Conservation (phyloP, 306 rosid species). For the Parietaria judaica region DNA sequence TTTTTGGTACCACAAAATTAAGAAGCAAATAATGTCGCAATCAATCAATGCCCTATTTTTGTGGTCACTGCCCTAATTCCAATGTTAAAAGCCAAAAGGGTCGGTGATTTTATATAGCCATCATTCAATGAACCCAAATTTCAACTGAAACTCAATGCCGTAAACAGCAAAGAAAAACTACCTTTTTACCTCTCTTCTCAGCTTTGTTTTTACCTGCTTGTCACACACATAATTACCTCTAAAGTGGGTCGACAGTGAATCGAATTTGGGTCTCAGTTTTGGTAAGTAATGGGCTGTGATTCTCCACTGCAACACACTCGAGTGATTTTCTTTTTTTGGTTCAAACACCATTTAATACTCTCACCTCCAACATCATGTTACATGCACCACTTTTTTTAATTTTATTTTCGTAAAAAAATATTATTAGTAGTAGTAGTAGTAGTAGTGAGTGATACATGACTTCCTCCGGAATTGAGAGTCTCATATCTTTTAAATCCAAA, state of each 20-base stretch:
- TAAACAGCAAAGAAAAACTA: slow-evolving; percentile 20
- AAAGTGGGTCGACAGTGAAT: slow-evolving; percentile 26
- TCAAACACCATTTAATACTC: slow-evolving; percentile 19
- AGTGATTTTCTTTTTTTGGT: slow-evolving; percentile 8
- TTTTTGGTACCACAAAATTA: too few species aligned
- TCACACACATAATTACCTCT: slow-evolving; percentile 1
- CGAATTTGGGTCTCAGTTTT: slow-evolving; percentile 21
- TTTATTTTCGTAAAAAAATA: too few species aligned
- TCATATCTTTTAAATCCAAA: too few species aligned
- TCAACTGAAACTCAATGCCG: slow-evolving; percentile 23
- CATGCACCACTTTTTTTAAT: neutral
- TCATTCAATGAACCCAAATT: slow-evolving; percentile 41
- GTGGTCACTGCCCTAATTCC: neutral
- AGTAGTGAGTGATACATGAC: too few species aligned
- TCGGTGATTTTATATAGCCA: slow-evolving; percentile 4
- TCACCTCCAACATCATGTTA: slow-evolving; percentile 19
- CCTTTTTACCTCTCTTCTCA: neutral
- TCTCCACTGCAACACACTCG: neutral
- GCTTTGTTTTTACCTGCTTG: too few species aligned
- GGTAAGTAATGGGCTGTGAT: neutral
- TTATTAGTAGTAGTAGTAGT: too few species aligned
- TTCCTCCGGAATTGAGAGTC: too few species aligned
- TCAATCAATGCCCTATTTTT: too few species aligned
- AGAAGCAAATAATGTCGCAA: too few species aligned
- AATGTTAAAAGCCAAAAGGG: slow-evolving; percentile 6